phyloP scores from a whole-genome alignment of 1,139 yeast genomes.

The Schwanniomyces etchellsii region DNA sequence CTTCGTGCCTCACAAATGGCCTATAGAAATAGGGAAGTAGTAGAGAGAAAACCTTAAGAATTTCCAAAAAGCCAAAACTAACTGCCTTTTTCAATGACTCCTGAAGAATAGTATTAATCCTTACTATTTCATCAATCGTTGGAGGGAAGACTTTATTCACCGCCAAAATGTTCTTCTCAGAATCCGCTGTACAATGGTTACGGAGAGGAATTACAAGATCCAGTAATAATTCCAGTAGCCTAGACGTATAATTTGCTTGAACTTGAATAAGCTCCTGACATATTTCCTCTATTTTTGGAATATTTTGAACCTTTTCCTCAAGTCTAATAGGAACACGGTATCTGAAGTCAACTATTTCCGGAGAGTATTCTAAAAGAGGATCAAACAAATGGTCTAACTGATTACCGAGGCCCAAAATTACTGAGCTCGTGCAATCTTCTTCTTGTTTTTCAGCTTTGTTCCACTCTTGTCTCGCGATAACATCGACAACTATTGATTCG shows the following conservation, averaged over 20 bases:
- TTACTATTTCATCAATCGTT: slow-evolving; percentile 86
- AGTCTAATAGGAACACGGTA: slow-evolving; percentile 47
- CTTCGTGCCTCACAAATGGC: slow-evolving; percentile 90
- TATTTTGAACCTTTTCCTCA: slow-evolving; percentile 2
- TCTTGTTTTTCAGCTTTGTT: no score
- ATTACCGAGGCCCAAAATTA: slow-evolving; percentile 73
- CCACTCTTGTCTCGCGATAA: no score
- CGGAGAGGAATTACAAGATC: slow-evolving; percentile 77
- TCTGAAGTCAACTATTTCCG: slow-evolving; percentile 70
- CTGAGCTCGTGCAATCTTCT: slow-evolving; percentile 20
- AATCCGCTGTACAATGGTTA: slow-evolving; percentile 49
- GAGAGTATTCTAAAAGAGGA: slow-evolving; percentile 85
- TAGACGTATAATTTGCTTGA: slow-evolving; percentile 70
- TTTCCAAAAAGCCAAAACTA: slow-evolving; percentile 65
- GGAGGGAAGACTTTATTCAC: slow-evolving; percentile 85
- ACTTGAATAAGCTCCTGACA: slow-evolving; percentile 62
- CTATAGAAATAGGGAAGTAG: slow-evolving; percentile 86
- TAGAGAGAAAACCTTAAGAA: slow-evolving; percentile 70
- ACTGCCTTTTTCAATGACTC: slow-evolving; percentile 67
- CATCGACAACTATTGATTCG: slow-evolving; percentile 60
- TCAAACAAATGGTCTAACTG: slow-evolving; percentile 87
- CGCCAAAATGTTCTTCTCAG: slow-evolving; percentile 50
- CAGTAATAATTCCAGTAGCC: slow-evolving; percentile 67
- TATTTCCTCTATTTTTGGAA: slow-evolving; percentile 33
- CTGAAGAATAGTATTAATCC: slow-evolving; percentile 78